phyloP scores from a whole-genome alignment of 352 stramenopile species.

The Phytopythium delawarense region DNA sequence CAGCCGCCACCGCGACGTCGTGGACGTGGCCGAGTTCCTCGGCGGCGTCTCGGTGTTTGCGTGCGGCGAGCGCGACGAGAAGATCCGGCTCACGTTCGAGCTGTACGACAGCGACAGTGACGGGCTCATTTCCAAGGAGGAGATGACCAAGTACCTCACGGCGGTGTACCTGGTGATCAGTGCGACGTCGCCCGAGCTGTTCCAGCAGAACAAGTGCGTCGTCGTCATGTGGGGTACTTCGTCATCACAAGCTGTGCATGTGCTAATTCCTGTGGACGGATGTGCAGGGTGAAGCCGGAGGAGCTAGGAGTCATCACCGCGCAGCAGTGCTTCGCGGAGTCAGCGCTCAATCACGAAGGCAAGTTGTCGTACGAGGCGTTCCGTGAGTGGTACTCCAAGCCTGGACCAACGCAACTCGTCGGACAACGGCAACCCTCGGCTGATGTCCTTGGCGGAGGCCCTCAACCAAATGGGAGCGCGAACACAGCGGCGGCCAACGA shows the following conservation, averaged over 20 bases:
- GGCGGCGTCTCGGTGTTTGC: conserved; percentile 81
- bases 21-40: conserved; percentile 81
- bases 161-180: conserved; percentile 81
- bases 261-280: conserved; percentile 1
- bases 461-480: background rate
- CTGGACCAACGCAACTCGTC: conserved; percentile 42
- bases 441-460: background rate
- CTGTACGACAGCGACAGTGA: conserved; percentile 84
- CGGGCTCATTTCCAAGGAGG: conserved; percentile 74
- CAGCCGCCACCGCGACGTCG: conserved; percentile 35
- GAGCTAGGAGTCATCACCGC: conserved; percentile 68
- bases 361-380: conserved; percentile 77
- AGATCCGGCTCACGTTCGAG: conserved; percentile 81
- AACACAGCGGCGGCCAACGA: background rate
- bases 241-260: background rate
- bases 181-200: conserved; percentile 61
- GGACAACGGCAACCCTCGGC: background rate
- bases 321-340: conserved; percentile 73
- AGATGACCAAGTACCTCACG: conserved; percentile 88
- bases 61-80: conserved; percentile 76
- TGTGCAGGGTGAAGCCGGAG: conserved; percentile 45
- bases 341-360: conserved; percentile 50
- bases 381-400: conserved; percentile 72
- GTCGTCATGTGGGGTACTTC: conserved; percentile 8
- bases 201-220: conserved; percentile 61